Evolutionary conservation across 169 alveolate genomes (phyloP).

Genomic region (Plasmodium berghei): DNA sequence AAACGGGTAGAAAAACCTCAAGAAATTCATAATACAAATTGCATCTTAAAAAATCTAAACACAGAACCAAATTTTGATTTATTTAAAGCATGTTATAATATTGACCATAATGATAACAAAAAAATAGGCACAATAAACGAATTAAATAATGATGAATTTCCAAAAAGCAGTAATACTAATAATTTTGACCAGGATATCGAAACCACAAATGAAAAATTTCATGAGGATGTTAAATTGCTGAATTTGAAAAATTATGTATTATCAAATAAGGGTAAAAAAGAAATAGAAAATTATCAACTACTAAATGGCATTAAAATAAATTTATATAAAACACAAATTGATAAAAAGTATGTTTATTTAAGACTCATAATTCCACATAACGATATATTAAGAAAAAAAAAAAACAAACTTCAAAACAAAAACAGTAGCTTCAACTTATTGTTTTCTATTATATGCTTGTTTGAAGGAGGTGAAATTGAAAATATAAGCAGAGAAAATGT

Average conservation of each 20-base stretch:
- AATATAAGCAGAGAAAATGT: slow-evolving; percentile 85
- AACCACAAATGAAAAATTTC: too few species aligned
- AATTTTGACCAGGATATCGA: background rate
- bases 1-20: slow-evolving; percentile 6
- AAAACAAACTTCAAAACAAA: background rate
- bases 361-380: slow-evolving; percentile 70
- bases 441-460: slow-evolving; percentile 79
- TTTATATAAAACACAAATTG: slow-evolving; percentile 55
- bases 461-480: slow-evolving; percentile 92
- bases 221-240: background rate
- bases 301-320: slow-evolving; percentile 54
- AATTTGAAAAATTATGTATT: slow-evolving; percentile 28
- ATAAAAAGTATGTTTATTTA: slow-evolving; percentile 43
- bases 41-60: background rate
- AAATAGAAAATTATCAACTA: slow-evolving; percentile 54
- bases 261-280: slow-evolving; percentile 14
- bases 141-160: background rate
- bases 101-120: background rate
- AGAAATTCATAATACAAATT: background rate
- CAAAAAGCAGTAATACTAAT: background rate
- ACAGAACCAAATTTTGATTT: slow-evolving; percentile 21
- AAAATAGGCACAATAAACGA: background rate
- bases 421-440: slow-evolving; percentile 22
- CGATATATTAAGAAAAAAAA: slow-evolving; percentile 47
- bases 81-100: slow-evolving; percentile 11